These are phyloP conservation scores for Xerocomellus chrysenteron DNA, from an alignment of 768 basidiomycete genomes.

Conservation along the genomic window DNA sequence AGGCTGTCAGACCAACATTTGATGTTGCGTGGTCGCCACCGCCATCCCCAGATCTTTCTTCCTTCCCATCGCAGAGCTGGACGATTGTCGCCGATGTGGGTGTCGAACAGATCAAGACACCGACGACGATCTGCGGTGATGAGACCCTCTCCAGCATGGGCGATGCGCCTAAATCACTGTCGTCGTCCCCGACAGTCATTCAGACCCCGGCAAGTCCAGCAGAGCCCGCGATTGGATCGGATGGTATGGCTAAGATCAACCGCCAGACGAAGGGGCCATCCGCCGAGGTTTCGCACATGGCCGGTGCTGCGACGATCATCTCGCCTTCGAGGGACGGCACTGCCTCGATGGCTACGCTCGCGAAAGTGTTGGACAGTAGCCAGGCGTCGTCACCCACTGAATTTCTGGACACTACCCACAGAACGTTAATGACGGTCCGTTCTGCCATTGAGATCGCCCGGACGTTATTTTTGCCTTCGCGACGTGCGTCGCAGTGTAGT, in stretches of 20 bases:
- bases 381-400: not conserved
- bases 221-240: not conserved
- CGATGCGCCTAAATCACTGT: not conserved
- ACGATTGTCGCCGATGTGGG: not conserved
- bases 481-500: not conserved
- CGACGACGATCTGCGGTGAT: not conserved
- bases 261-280: not conserved
- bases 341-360: not conserved
- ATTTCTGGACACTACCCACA: no score
- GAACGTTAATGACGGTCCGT: no score
- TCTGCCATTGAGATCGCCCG: not conserved
- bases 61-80: conserved; percentile 8
- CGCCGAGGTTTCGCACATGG: not conserved
- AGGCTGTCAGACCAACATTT: no score
- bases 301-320: not conserved
- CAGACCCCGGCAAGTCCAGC: not conserved
- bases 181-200: not conserved
- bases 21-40: not conserved
- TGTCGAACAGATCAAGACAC: not conserved
- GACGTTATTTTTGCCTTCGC: not conserved
- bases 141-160: no score
- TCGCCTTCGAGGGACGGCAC: not conserved
- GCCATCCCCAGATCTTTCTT: not conserved
- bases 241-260: no score
- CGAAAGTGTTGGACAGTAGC: not conserved